Evolutionary conservation across 306 rosid species (phyloP).

Genomic region (Cicer bijugum): DNA sequence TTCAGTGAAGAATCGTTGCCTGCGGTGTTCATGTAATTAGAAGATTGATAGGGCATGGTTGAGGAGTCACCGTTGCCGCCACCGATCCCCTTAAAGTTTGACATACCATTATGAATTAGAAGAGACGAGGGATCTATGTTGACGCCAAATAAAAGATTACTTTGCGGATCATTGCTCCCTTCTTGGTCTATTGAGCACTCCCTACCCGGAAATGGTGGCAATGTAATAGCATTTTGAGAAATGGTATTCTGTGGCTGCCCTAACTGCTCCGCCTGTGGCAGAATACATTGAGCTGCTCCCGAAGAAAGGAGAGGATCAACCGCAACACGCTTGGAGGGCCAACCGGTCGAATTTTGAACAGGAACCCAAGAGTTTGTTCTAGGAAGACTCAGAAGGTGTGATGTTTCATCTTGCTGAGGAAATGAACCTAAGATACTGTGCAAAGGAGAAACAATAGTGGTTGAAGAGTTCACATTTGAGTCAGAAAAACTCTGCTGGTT

Average conservation of each 20-base stretch:
- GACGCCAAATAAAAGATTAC: constrained; percentile 88
- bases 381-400: constrained; percentile 69
- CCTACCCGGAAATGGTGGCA: constrained; percentile 97
- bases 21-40: constrained; percentile 70
- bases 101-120: constrained; percentile 78
- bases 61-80: constrained; percentile 58
- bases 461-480: constrained; percentile 66
- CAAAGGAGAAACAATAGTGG: constrained; percentile 73
- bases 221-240: constrained; percentile 63
- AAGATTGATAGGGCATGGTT: constrained; percentile 63
- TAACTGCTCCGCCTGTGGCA: constrained; percentile 75
- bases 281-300: constrained; percentile 68
- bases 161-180: constrained; percentile 79
- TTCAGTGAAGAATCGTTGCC: constrained; percentile 64
- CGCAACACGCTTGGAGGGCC: constrained; percentile 89
- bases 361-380: constrained; percentile 65
- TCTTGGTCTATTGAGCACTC: constrained; percentile 87
- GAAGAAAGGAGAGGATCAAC: constrained; percentile 80
- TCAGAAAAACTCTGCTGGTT: constrained; percentile 85
- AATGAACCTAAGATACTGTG: constrained; percentile 80
- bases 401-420: constrained; percentile 73
- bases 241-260: constrained; percentile 61
- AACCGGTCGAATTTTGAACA: constrained; percentile 58
- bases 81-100: constrained; percentile 67
- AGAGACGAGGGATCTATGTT: constrained; percentile 87